Conservation (phyloP, 768 basidiomycete genomes). For the Mycena vitilis region DNA sequence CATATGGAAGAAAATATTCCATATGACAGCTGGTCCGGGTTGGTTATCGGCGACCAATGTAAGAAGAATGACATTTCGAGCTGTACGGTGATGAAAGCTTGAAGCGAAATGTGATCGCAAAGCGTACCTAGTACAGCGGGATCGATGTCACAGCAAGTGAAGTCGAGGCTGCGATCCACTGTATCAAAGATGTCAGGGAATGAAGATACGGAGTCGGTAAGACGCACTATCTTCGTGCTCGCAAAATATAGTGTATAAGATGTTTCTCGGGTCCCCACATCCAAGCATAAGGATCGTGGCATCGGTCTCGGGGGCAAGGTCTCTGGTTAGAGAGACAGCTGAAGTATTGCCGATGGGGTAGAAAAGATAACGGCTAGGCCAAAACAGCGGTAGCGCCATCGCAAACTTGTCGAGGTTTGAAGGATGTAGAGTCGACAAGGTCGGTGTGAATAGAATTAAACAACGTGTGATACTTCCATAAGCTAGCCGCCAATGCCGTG, state of each 20-base stretch:
- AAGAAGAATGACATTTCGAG: conserved; percentile 60
- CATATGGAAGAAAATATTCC: conserved; percentile 62
- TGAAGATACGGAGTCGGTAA: background rate
- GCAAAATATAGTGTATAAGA: conserved; percentile 59
- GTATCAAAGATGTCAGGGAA: conserved; percentile 7
- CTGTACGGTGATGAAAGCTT: conserved; percentile 41
- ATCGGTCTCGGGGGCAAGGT: conserved; percentile 57
- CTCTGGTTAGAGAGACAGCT: conserved; percentile 60
- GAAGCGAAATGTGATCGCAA: background rate
- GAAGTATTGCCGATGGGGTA: conserved; percentile 74
- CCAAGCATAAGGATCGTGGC: conserved; percentile 64
- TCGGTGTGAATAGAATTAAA: no score
- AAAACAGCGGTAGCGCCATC: conserved; percentile 59
- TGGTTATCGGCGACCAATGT: conserved; percentile 54
- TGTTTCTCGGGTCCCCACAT: conserved; percentile 69
- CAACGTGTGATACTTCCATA: no score
- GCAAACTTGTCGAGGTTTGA: no score
- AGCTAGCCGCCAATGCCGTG: no score
- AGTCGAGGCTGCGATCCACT: conserved; percentile 52
- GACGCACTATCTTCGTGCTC: conserved; percentile 43
- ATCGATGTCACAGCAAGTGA: conserved; percentile 64
- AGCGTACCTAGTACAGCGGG: conserved; percentile 58
- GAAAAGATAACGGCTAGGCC: conserved; percentile 60
- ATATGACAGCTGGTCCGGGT: conserved; percentile 42
- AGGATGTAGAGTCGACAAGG: no score